Conservation (phyloP, 257 asterid genomes). For the Mitragyna speciosa region DNA sequence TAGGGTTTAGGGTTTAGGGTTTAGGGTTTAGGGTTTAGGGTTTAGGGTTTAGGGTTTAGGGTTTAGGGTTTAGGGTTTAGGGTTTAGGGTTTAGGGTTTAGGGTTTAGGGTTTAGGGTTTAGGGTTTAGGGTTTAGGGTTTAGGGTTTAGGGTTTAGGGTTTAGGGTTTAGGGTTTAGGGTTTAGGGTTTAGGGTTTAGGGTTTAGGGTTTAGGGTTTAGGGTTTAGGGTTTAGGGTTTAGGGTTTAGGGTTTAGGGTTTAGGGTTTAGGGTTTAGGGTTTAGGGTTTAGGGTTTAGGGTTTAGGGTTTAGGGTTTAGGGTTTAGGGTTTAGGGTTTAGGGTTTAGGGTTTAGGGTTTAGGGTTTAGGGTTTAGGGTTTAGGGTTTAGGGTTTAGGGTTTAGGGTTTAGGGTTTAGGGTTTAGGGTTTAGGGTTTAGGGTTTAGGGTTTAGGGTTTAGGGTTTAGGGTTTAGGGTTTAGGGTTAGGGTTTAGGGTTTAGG, state of each 20-base stretch:
- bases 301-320: neutral
- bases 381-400: conserved; percentile 9
- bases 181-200: conserved; percentile 18
- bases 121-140: conserved; percentile 22
- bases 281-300: neutral
- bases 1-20: conserved; percentile 12
- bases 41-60: conserved; percentile 20
- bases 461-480: conserved; percentile 6
- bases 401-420: conserved; percentile 2
- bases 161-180: neutral
- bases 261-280: conserved; percentile 15
- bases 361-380: conserved; percentile 4
- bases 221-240: conserved; percentile 18
- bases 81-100: conserved; percentile 8
- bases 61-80: conserved; percentile 12
- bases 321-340: conserved; percentile 9
- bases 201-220: conserved; percentile 13
- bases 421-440: conserved; percentile 3
- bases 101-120: conserved; percentile 17
- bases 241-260: conserved; percentile 9
- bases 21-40: conserved; percentile 24
- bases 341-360: conserved; percentile 1
- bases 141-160: conserved; percentile 13
- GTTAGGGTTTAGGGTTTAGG: conserved; percentile 10
- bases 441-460: conserved; percentile 7